These are phyloP conservation scores for Tilletia caries DNA, from an alignment of 1,284 basidiomycete species.

Conservation along the genomic window DNA sequence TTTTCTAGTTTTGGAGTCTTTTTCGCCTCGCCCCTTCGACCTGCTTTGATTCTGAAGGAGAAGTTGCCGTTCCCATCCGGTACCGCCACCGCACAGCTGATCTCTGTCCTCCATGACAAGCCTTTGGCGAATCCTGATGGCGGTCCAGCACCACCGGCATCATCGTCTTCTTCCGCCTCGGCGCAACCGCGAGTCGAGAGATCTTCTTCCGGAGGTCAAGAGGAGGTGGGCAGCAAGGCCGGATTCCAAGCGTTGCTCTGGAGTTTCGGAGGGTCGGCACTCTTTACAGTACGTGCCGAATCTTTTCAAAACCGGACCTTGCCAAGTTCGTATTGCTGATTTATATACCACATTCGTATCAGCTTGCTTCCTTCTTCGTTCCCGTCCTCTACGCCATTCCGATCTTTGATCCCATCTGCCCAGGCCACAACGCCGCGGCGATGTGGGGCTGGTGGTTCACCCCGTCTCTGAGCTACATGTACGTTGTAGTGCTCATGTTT, in stretches of 20 bases:
- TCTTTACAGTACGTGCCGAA: constrained; percentile 25
- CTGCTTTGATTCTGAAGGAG: constrained; percentile 93
- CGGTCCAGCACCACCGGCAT: not conserved
- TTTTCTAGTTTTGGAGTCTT: constrained; percentile 66
- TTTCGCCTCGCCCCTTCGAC: constrained; percentile 83
- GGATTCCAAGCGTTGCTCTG: constrained; percentile 30
- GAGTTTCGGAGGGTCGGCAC: constrained; percentile 47
- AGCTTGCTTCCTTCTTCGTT: constrained; percentile 69
- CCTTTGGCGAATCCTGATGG: constrained; percentile 60
- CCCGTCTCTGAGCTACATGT: constrained; percentile 69
- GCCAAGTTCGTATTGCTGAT: not conserved
- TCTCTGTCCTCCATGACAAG: constrained; percentile 79
- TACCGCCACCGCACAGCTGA: constrained; percentile 89
- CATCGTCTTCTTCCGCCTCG: constrained; percentile 39
- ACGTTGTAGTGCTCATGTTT: constrained; percentile 61
- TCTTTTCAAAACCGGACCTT: not conserved
- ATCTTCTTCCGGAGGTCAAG: not conserved
- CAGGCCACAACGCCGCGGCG: constrained; percentile 63
- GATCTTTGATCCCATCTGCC: constrained; percentile 71
- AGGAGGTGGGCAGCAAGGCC: constrained; percentile 17
- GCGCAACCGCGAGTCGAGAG: not conserved
- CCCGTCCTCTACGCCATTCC: constrained; percentile 88
- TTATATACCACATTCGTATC: not conserved
- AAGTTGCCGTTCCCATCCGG: constrained; percentile 89
- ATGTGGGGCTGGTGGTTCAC: constrained; percentile 95